These are phyloP conservation scores for Neopestalotiopsis sp. DNA, from an alignment of 2,329 filamentous ascomycete genomes.

Conservation along the genomic window DNA sequence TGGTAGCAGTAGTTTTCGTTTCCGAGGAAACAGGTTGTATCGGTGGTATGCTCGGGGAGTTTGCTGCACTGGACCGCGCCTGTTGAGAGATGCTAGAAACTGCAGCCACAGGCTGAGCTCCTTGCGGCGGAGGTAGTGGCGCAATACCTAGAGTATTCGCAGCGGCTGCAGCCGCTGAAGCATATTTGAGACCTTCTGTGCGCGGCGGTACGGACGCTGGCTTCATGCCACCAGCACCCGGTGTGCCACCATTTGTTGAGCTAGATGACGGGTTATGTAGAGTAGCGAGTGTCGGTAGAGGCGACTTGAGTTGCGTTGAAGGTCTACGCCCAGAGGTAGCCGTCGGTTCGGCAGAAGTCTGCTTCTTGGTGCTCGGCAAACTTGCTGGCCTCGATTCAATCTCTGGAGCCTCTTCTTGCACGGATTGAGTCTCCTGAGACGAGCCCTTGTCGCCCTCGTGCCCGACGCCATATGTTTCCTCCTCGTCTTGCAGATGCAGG, in stretches of 20 bases:
- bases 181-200: conserved; percentile 92
- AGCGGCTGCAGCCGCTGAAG: conserved; percentile 91
- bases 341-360: conserved; percentile 60
- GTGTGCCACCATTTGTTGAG: conserved; percentile 59
- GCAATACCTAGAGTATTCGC: conserved; percentile 93
- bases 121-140: conserved; percentile 88
- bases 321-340: conserved; percentile 67
- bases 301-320: conserved; percentile 92
- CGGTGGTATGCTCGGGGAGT: conserved; percentile 56
- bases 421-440: conserved; percentile 93
- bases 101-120: conserved; percentile 46
- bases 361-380: conserved; percentile 53
- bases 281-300: conserved; percentile 89
- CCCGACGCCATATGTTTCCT: conserved; percentile 82
- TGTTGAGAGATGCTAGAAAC: conserved; percentile 50
- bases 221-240: conserved; percentile 76
- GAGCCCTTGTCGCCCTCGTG: conserved; percentile 85
- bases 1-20: conserved; percentile 34
- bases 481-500: conserved; percentile 88
- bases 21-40: conserved; percentile 50
- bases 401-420: conserved; percentile 82
- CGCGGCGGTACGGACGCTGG: conserved; percentile 86
- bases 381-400: conserved; percentile 52
- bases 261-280: conserved; percentile 76
- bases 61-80: conserved; percentile 59